These are phyloP conservation scores for Trifolium pratense DNA, from an alignment of 306 rosid genomes.

Conservation along the genomic window DNA sequence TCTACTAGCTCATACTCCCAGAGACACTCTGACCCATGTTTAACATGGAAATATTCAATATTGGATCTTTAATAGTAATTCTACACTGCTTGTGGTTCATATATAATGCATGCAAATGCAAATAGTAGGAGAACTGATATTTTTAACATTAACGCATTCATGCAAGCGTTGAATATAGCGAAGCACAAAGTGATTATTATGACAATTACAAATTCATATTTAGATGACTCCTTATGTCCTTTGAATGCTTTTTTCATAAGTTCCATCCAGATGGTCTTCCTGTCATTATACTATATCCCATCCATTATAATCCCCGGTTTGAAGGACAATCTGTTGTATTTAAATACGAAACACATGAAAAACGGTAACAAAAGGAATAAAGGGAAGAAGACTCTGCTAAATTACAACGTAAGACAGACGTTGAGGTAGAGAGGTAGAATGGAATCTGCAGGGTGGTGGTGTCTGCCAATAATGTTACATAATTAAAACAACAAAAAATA, in stretches of 20 bases:
- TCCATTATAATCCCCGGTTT: slow-evolving; percentile 17
- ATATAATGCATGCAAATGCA: background rate
- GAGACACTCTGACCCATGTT: background rate
- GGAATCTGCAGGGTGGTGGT: slow-evolving; percentile 36
- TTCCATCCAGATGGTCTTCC: background rate
- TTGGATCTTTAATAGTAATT: background rate
- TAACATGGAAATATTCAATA: background rate
- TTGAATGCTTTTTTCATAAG: slow-evolving; percentile 11
- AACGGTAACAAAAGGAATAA: background rate
- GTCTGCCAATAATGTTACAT: slow-evolving; percentile 44
- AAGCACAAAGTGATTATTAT: slow-evolving; percentile 2
- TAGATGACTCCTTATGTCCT: background rate
- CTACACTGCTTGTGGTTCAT: background rate
- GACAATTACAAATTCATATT: slow-evolving; percentile 11
- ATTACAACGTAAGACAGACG: slow-evolving; percentile 15
- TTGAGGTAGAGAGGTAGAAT: slow-evolving; percentile 37
- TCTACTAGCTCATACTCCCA: background rate
- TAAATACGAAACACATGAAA: slow-evolving; percentile 24
- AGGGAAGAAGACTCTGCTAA: slow-evolving; percentile 6
- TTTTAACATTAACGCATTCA: background rate
- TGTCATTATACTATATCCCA: background rate
- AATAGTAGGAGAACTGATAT: background rate
- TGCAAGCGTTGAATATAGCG: background rate
- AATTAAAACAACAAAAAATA: background rate
- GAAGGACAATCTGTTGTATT: slow-evolving; percentile 39